Conservation (phyloP, 2,329 filamentous ascomycete genomes). For the Colletotrichum acutatum region DNA sequence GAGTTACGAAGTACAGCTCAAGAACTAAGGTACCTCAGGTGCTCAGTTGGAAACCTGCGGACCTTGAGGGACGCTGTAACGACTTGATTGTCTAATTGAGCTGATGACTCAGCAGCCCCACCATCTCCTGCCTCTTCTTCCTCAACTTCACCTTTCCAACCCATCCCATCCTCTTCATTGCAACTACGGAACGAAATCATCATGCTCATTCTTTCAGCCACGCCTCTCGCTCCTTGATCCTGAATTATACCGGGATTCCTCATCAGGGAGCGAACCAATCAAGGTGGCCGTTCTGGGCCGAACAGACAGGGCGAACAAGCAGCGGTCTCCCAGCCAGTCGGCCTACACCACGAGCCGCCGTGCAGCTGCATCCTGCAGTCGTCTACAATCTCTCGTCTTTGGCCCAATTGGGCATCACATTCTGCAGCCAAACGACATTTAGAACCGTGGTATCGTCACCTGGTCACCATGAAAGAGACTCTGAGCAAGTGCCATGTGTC, state of each 20-base stretch:
- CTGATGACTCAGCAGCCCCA: background rate
- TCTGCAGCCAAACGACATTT: background rate
- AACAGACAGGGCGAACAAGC: slow-evolving; percentile 20
- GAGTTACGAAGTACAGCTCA: too few relatives aligned
- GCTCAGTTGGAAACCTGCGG: background rate
- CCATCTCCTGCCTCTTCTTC: background rate
- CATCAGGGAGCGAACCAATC: too few relatives aligned
- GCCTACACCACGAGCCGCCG: slow-evolving; percentile 25
- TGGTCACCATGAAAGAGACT: background rate
- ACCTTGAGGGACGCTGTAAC: background rate
- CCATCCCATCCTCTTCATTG: background rate
- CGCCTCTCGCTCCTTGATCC: background rate
- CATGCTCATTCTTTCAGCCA: background rate
- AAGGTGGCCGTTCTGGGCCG: background rate
- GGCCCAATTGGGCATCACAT: slow-evolving; percentile 8
- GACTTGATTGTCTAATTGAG: background rate
- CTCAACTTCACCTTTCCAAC: background rate
- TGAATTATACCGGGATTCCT: background rate
- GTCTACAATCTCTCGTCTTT: slow-evolving; percentile 2
- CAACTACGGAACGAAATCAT: background rate
- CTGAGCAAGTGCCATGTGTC: slow-evolving; percentile 16
- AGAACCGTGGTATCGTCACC: background rate
- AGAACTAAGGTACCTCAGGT: too few relatives aligned
- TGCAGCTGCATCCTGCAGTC: slow-evolving; percentile 24
- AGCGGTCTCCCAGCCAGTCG: slow-evolving; percentile 29